Percentiles rank a stretch among this genome's conserved stretches.
Evolutionary conservation across 164 flowering plant species (phyloP).

Genomic region (Vitis vinifera): DNA sequence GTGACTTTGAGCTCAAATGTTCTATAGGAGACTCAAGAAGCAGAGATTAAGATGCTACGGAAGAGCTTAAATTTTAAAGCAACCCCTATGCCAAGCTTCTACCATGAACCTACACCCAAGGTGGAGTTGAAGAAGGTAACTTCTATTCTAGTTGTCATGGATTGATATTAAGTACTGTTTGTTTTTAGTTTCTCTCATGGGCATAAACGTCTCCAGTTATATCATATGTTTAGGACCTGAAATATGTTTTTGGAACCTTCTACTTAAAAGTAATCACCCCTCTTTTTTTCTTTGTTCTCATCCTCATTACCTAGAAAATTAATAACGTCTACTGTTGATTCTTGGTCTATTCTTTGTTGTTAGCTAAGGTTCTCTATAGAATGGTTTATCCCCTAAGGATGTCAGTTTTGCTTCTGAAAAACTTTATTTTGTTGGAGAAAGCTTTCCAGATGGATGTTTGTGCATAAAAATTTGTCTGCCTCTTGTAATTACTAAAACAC

Average conservation of each 20-base stretch:
- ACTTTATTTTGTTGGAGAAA: background rate
- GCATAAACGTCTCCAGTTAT: too few relatives aligned
- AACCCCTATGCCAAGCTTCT: slow-evolving; percentile 15
- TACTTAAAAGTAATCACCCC: too few relatives aligned
- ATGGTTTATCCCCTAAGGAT: background rate
- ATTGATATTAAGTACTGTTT: background rate
- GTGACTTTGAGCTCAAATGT: background rate
- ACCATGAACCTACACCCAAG: slow-evolving; percentile 13
- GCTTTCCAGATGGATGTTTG: background rate
- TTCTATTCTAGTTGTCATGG: background rate
- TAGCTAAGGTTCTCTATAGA: background rate
- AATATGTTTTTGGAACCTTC: background rate
- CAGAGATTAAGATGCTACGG: slow-evolving; percentile 15
- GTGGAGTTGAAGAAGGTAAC: slow-evolving; percentile 14
- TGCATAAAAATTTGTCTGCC: background rate
- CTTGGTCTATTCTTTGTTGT: background rate
- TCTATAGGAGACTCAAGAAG: slow-evolving; percentile 15
- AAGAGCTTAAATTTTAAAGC: slow-evolving; percentile 17
- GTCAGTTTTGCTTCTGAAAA: background rate
- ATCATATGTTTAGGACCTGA: background rate
- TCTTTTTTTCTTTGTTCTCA: too few relatives aligned
- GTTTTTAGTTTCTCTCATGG: background rate
- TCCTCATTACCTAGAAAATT: too few relatives aligned
- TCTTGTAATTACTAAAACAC: background rate
- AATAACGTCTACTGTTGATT: background rate